These are phyloP conservation scores for Sisymbrium irio DNA, from an alignment of 345 rosid species.

Conservation along the genomic window DNA sequence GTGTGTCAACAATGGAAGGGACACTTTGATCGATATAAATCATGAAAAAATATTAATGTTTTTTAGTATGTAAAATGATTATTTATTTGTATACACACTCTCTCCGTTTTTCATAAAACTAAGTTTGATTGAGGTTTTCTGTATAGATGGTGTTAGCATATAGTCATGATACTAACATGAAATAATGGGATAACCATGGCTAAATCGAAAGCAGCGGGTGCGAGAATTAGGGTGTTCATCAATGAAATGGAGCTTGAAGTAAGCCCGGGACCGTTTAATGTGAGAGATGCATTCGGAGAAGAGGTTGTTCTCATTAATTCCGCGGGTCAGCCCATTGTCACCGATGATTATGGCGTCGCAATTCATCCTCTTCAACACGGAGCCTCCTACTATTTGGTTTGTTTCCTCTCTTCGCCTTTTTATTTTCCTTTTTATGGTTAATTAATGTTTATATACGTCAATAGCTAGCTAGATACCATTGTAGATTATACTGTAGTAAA, in stretches of 20 bases:
- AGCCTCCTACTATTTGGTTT: slow-evolving; percentile 73
- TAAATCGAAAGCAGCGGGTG: slow-evolving; percentile 14
- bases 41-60: neutral
- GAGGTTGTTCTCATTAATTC: slow-evolving; percentile 68
- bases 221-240: slow-evolving; percentile 68
- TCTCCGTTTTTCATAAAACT: neutral
- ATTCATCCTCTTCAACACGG: slow-evolving; percentile 84
- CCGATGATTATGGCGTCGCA: slow-evolving; percentile 80
- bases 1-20: slow-evolving; percentile 24
- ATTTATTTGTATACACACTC: neutral
- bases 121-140: neutral
- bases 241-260: slow-evolving; percentile 87
- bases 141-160: neutral
- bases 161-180: slow-evolving; percentile 18
- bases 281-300: slow-evolving; percentile 86
- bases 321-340: slow-evolving; percentile 74
- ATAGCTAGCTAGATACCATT: slow-evolving; percentile 21
- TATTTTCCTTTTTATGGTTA: neutral
- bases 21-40: slow-evolving; percentile 23
- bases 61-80: neutral
- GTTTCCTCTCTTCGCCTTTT: neutral
- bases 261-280: slow-evolving; percentile 64
- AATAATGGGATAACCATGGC: slow-evolving; percentile 17
- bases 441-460: neutral
- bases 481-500: neutral